Evolutionary conservation across 768 basidiomycete species (phyloP).

Genomic region (Psilocybe sp.): DNA sequence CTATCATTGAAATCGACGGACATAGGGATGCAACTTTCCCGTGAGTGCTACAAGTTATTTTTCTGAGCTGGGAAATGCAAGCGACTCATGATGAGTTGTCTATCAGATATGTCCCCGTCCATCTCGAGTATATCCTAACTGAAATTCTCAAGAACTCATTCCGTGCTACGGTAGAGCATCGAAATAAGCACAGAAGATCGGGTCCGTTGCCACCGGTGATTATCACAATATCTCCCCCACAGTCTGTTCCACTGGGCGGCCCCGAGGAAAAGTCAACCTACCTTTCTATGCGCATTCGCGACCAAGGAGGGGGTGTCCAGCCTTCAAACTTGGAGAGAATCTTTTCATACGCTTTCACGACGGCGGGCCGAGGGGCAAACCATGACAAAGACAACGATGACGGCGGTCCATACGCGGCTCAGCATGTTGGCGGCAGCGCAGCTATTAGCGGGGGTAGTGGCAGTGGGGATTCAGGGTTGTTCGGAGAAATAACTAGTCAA

Average conservation of each 20-base stretch:
- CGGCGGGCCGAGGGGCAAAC: slow-evolving; percentile 54
- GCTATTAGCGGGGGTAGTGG: slow-evolving; percentile 44
- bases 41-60: slow-evolving; percentile 44
- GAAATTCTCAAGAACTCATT: slow-evolving; percentile 91
- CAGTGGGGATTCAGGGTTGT: slow-evolving; percentile 51
- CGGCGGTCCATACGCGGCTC: slow-evolving; percentile 77
- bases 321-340: slow-evolving; percentile 72
- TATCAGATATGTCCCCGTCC: slow-evolving; percentile 79
- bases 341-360: slow-evolving; percentile 92
- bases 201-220: slow-evolving; percentile 46
- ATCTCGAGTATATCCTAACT: slow-evolving; percentile 88
- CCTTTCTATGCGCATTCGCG: slow-evolving; percentile 77
- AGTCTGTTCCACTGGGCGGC: slow-evolving; percentile 27
- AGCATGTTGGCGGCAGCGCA: slow-evolving; percentile 72
- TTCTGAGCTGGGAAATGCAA: slow-evolving; percentile 1
- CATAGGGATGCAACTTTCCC: slow-evolving; percentile 69
- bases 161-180: slow-evolving; percentile 82
- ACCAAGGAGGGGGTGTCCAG: slow-evolving; percentile 84
- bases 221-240: slow-evolving; percentile 70
- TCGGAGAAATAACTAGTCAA: slow-evolving; percentile 75
- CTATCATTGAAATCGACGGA: slow-evolving; percentile 69
- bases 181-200: slow-evolving; percentile 40
- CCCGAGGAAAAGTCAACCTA: slow-evolving; percentile 35
- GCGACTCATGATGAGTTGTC: not conserved
- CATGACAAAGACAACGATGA: slow-evolving; percentile 27